These are phyloP conservation scores for Lichtheimia ramosa DNA, from an alignment of 371 early-diverging fungal species.

Conservation along the genomic window DNA sequence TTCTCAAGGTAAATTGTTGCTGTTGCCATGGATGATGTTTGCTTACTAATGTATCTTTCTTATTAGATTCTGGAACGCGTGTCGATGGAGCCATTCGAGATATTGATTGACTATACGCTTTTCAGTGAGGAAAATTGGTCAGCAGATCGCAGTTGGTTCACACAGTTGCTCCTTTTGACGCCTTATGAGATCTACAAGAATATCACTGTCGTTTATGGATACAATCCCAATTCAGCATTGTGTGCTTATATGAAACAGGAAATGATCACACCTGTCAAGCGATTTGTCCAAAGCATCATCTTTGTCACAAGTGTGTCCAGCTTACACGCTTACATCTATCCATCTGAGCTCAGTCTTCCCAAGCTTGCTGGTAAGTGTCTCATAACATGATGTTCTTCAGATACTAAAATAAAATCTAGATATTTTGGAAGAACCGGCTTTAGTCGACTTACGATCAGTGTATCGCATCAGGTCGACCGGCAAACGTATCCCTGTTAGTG, in stretches of 20 bases:
- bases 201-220: slow-evolving; percentile 55
- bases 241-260: slow-evolving; percentile 61
- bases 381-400: background rate
- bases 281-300: slow-evolving; percentile 55
- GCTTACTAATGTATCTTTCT: background rate
- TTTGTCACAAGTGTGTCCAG: slow-evolving; percentile 68
- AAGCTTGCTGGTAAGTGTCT: slow-evolving; percentile 54
- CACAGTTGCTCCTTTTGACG: slow-evolving; percentile 67
- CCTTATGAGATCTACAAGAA: slow-evolving; percentile 59
- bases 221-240: slow-evolving; percentile 76
- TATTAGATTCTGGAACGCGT: slow-evolving; percentile 50
- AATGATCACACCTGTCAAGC: slow-evolving; percentile 48
- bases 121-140: slow-evolving; percentile 47
- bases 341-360: slow-evolving; percentile 73
- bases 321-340: slow-evolving; percentile 64
- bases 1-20: slow-evolving; percentile 53
- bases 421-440: background rate
- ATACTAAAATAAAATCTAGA: background rate
- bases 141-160: slow-evolving; percentile 51
- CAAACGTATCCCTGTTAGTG: slow-evolving; percentile 56
- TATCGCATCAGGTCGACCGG: background rate
- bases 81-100: slow-evolving; percentile 61
- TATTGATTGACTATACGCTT: slow-evolving; percentile 78
- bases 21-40: background rate
- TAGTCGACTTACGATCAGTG: background rate